Evolutionary conservation across 2,329 filamentous ascomycete genomes (phyloP).

Genomic region (Aureobasidium musti): DNA sequence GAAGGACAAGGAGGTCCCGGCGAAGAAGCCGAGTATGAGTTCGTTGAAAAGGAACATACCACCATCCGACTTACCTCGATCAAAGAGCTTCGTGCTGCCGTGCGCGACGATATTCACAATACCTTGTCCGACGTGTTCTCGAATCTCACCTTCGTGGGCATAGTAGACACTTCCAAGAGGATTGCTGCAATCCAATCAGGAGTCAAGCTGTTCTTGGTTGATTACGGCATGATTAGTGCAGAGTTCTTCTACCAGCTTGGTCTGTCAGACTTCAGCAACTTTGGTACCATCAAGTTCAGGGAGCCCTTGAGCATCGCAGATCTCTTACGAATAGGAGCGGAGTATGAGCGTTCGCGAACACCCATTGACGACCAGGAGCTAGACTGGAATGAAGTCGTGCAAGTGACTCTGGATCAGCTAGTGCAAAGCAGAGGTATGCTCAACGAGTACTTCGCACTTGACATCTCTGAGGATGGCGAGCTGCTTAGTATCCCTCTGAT

Average conservation of each 20-base stretch:
- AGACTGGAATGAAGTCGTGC: constrained; percentile 66
- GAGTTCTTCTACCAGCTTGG: constrained; percentile 97
- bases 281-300: constrained; percentile 77
- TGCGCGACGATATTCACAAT: constrained; percentile 79
- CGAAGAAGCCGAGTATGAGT: constrained; percentile 69
- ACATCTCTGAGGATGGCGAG: constrained; percentile 75
- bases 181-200: constrained; percentile 92
- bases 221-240: constrained; percentile 81
- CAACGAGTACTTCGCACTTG: constrained; percentile 85
- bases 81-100: constrained; percentile 77
- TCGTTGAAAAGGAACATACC: constrained; percentile 66
- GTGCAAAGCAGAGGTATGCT: constrained; percentile 82
- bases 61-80: constrained; percentile 78
- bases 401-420: constrained; percentile 67
- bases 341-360: constrained; percentile 58
- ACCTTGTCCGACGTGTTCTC: constrained; percentile 85
- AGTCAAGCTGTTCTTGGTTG: constrained; percentile 86
- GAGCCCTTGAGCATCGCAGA: constrained; percentile 71
- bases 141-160: constrained; percentile 86
- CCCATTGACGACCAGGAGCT: constrained; percentile 52
- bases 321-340: constrained; percentile 71
- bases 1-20: constrained; percentile 18
- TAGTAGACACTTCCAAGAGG: constrained; percentile 83
- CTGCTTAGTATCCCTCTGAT: constrained; percentile 79
- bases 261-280: constrained; percentile 94